Evolutionary conservation across 1,139 yeast species (phyloP), one percentile per base, ranked within the genome.

Genomic region (Arxiozyma bovina): DNA sequence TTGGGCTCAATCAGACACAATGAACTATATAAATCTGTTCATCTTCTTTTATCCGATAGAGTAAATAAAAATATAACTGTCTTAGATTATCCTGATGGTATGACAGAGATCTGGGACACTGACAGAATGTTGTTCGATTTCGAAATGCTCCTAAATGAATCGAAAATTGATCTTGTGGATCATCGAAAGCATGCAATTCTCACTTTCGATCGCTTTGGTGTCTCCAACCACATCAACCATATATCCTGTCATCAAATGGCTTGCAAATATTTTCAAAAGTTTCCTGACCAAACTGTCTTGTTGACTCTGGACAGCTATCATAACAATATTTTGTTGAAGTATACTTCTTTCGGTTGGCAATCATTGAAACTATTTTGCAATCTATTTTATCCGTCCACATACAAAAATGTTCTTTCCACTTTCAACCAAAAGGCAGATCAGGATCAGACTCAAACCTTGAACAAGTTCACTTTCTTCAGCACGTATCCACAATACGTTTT

Each of bases 201-300:
- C 43, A 88, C 98, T 0, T 93, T 94, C 71, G 99, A 93, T 70
- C 78, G 78, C 50, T 58, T 66, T 21, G 99, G 99, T 0, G 86
- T 93, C 2, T 89, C 97, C 0, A 76, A 78, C 53, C 99, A 94
- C 70, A 79, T 88, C 21, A 94, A 94, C 68, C 99, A 94, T 69
- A 80, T 75, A 43, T 79, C 96, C 1, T 70, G 87, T 49, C 78
- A 74, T 66, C 68, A 74, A 53, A 96, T 90, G 1, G 80, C 81
- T 5, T 62, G 65, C 49, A 66, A 70, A 23, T 78, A 40, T 25
- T 22, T 38, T n/a, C 15, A 43, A 6, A 40, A 23, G 74, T 63
- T 59, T 68, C 51, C 56, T 54, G 21, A 47, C 5, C n/a, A 22
- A 3, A 44, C 48, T 8, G n/a, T 50, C 5, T 38, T 52, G 3